Evolutionary conservation across 768 basidiomycete species (phyloP).

Genomic region (Pluteus cervinus): DNA sequence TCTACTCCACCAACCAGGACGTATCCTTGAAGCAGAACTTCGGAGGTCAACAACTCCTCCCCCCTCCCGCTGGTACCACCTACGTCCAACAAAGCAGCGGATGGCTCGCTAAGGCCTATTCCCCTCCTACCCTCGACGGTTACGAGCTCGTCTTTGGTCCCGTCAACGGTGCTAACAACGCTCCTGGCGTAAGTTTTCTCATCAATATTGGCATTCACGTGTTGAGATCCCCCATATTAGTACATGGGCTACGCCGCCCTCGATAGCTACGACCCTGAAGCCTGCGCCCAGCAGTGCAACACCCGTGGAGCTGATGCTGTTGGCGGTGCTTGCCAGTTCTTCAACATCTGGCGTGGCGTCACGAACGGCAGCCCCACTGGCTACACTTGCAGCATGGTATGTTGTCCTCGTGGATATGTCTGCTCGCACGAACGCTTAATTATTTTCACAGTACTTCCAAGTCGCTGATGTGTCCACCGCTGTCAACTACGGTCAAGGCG

Average conservation of each 20-base stretch:
- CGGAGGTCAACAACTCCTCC: constrained; percentile 35
- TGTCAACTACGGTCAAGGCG: constrained; percentile 39
- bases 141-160: constrained; percentile 43
- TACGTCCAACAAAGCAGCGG: constrained; percentile 40
- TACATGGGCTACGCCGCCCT: constrained; percentile 49
- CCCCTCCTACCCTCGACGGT: constrained; percentile 33
- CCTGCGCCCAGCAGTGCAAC: constrained; percentile 40
- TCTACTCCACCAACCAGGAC: constrained; percentile 36
- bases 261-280: constrained; percentile 38
- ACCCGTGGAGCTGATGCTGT: constrained; percentile 31
- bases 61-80: constrained; percentile 27
- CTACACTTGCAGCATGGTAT: constrained; percentile 44
- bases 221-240: constrained; percentile 21
- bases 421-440: neutral
- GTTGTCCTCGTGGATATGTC: constrained; percentile 7
- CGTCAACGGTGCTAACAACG: constrained; percentile 39
- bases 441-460: constrained; percentile 32
- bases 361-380: constrained; percentile 40
- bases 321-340: constrained; percentile 43
- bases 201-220: neutral
- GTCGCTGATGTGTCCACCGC: constrained; percentile 37
- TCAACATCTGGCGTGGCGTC: constrained; percentile 49
- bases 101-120: constrained; percentile 28
- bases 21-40: constrained; percentile 39
- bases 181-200: constrained; percentile 28